A percentile compares a stretch with the other conserved stretches of the same genome.
phyloP scores from a whole-genome alignment of 2,329 filamentous ascomycete species.

The Microdochium nivale region DNA sequence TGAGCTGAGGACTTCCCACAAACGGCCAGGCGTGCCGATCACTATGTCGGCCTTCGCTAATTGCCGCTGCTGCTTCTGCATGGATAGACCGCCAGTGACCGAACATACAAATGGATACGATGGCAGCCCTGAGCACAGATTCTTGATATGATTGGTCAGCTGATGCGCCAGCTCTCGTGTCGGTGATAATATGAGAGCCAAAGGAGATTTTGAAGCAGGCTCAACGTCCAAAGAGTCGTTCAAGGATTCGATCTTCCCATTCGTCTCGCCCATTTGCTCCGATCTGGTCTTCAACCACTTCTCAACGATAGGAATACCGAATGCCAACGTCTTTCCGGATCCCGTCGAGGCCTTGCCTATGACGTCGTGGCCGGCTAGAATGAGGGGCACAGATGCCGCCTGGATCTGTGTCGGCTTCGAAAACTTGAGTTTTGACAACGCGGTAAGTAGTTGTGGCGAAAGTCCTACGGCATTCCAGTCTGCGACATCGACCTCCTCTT shows the following conservation, averaged over 20 bases:
- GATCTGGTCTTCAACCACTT: slow-evolving; percentile 51
- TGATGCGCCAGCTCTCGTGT: slow-evolving; percentile 93
- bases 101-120: slow-evolving; percentile 69
- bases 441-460: slow-evolving; percentile 61
- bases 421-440: slow-evolving; percentile 75
- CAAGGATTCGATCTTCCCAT: slow-evolving; percentile 25
- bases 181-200: slow-evolving; percentile 78
- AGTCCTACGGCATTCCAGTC: slow-evolving; percentile 71
- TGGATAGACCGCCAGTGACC: slow-evolving; percentile 82
- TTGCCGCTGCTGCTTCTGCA: slow-evolving; percentile 90
- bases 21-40: slow-evolving; percentile 82
- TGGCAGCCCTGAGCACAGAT: slow-evolving; percentile 55
- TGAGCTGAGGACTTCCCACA: slow-evolving; percentile 88
- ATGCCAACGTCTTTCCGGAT: slow-evolving; percentile 93
- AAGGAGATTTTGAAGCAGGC: slow-evolving; percentile 37
- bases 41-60: slow-evolving; percentile 81
- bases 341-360: slow-evolving; percentile 95
- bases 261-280: slow-evolving; percentile 19
- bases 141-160: slow-evolving; percentile 71
- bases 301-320: slow-evolving; percentile 88
- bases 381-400: slow-evolving; percentile 67
- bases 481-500: slow-evolving; percentile 62
- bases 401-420: slow-evolving; percentile 77
- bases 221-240: slow-evolving; percentile 17
- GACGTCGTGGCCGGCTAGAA: slow-evolving; percentile 77